Evolutionary conservation across 192 early-diverging fungal genomes (phyloP).

Genomic region (Phlyctochytrium planicorne): DNA sequence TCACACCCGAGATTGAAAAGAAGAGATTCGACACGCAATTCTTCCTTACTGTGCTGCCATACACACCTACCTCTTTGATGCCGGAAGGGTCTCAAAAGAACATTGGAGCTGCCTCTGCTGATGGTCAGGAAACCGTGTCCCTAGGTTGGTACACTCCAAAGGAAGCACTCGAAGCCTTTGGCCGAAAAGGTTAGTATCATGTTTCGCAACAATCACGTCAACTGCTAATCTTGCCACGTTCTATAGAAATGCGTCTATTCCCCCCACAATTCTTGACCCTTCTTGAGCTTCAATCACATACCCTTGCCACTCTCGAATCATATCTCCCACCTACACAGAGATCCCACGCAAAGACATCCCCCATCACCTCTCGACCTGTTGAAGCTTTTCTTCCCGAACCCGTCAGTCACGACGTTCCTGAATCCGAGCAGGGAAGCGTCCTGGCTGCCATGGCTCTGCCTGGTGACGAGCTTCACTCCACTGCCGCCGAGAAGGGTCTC

Average conservation of each 20-base stretch:
- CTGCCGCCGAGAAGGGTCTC: background rate
- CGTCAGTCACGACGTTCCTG: background rate
- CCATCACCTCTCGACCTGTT: background rate
- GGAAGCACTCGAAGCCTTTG: conserved; percentile 53
- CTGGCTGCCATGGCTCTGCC: conserved; percentile 1
- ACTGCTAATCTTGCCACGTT: too few species aligned
- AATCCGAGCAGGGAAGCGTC: background rate
- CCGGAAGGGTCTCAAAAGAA: background rate
- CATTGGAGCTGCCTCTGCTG: conserved; percentile 33
- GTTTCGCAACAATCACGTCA: too few species aligned
- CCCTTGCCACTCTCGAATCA: conserved; percentile 16
- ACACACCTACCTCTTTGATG: conserved; percentile 22
- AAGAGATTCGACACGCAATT: conserved; percentile 68
- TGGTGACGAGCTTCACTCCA: background rate
- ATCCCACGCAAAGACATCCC: too few species aligned
- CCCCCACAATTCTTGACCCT: conserved; percentile 70
- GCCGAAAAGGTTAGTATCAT: conserved; percentile 14
- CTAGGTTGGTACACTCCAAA: conserved; percentile 70
- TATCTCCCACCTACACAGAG: background rate
- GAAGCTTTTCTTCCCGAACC: background rate
- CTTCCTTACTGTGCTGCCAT: conserved; percentile 54
- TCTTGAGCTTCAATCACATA: conserved; percentile 43
- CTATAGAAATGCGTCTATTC: conserved; percentile 46
- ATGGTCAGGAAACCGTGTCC: conserved; percentile 60
- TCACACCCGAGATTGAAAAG: conserved; percentile 56